Evolutionary conservation across 768 basidiomycete genomes (phyloP).

Genomic region (Exsudoporus frostii): DNA sequence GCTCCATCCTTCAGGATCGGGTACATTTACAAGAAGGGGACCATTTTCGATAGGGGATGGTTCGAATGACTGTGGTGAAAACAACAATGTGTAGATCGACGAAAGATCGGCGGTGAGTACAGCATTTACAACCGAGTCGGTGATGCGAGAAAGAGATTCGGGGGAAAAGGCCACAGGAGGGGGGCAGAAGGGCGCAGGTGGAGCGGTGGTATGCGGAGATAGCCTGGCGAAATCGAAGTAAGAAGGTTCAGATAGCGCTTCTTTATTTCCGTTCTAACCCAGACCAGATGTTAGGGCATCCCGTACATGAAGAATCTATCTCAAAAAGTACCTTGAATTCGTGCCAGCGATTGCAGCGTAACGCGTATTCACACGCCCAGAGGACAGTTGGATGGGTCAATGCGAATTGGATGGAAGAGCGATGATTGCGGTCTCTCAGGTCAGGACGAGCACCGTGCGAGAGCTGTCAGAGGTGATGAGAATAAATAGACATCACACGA

Average conservation of each 20-base stretch:
- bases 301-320: not conserved
- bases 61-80: conserved; percentile 44
- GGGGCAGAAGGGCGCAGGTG: conserved; percentile 28
- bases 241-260: conserved; percentile 25
- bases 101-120: conserved; percentile 48
- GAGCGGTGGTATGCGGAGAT: conserved; percentile 25
- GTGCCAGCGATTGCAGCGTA: conserved; percentile 59
- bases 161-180: conserved; percentile 34
- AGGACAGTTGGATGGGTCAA: conserved; percentile 58
- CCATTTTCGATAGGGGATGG: conserved; percentile 37
- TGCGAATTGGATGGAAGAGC: conserved; percentile 70
- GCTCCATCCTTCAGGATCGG: conserved; percentile 69
- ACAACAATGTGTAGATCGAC: conserved; percentile 53
- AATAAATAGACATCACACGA: conserved; percentile 2
- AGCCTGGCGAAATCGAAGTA: conserved; percentile 19
- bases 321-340: conserved; percentile 50
- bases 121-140: conserved; percentile 53
- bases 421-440: conserved; percentile 66
- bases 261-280: conserved; percentile 32
- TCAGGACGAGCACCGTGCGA: conserved; percentile 71
- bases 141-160: conserved; percentile 41
- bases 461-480: conserved; percentile 33
- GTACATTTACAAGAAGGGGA: conserved; percentile 62
- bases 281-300: not conserved
- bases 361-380: conserved; percentile 65